phyloP scores from a whole-genome alignment of 208 protist species.

The Trypanosoma melophagium region DNA sequence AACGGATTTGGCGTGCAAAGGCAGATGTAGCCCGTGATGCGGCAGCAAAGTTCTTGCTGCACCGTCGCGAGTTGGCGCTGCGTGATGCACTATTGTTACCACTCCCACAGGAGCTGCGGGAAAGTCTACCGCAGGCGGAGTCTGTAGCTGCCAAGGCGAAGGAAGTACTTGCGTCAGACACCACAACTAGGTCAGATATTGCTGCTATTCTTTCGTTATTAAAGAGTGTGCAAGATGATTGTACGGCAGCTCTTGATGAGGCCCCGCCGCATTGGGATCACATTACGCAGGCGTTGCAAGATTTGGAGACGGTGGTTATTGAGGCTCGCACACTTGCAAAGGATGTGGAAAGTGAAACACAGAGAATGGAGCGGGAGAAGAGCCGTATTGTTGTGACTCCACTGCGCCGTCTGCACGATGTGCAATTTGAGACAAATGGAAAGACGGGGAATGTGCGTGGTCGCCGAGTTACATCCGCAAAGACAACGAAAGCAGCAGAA shows the following conservation, averaged over 20 bases:
- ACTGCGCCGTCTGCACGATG: not conserved
- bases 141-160: conserved; percentile 1
- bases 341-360: not conserved
- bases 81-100: conserved; percentile 19
- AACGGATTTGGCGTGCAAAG: conserved; percentile 7
- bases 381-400: conserved; percentile 5
- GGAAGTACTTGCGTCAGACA: not conserved
- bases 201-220: not conserved
- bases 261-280: not conserved
- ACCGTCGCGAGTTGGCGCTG: conserved; percentile 5
- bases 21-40: conserved; percentile 1
- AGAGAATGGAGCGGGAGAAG: conserved; percentile 4
- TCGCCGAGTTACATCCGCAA: not conserved
- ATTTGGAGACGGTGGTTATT: conserved; percentile 1
- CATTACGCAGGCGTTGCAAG: not conserved
- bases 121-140: conserved; percentile 6
- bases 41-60: not conserved
- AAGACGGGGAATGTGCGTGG: too few relatives aligned
- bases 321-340: conserved; percentile 2
- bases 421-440: not conserved
- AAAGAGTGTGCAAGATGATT: not conserved
- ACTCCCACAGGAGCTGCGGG: conserved; percentile 7
- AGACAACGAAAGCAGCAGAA: not conserved
- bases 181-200: not conserved
- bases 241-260: not conserved